Evolutionary conservation across 179 eudicot genomes (phyloP), one percentile per base, ranked within the genome.

Genomic region (Camellia oleifera): DNA sequence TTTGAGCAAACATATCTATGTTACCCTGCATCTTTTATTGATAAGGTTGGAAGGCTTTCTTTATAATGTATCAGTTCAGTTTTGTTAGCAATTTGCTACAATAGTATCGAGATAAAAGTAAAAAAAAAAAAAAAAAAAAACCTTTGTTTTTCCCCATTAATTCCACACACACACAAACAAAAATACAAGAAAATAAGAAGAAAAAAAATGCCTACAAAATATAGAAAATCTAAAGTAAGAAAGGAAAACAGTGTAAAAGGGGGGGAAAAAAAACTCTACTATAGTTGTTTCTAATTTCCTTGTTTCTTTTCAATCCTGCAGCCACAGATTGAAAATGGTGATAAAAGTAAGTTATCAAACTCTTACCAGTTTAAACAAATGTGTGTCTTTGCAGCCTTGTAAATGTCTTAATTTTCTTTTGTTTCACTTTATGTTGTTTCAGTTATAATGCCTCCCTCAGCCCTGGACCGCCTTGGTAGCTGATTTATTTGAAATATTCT

Each of bases 401-500:
- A 13, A 57, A 52, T 69, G 26, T 69, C 50, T 82, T 61, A 46
- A 52, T 77, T 68, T 52, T 54, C 48, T 32, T 77, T 73, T 71
- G 0, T n/a, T 66, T 74, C 62, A 56, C 75, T 73, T 45, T 68
- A n/a, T 83, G 46, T 80, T 84, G n/a, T 86, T 77, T 67, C 94
- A 93, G 99, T 95, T 86, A 94, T 94, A 84, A 95, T 95, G 99
- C 98, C 98, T 81, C 96, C 97, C 5, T 95, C 99, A 26, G 99
- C 98, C 74, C 97, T 94, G 75, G 98, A 95, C 69, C 96, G 97
- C 69, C 95, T 94, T 68, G 99, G 98, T 95, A 92, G 96, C 88
- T 81, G 68, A 54, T 77, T 82, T 72, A 14, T 48, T 23, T 10
- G 20, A 63, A 76, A n/a, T 62, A 11, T 60, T 42, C 45, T 8